phyloP scores from a whole-genome alignment of 345 rosid genomes.

The Alliaria petiolata region DNA sequence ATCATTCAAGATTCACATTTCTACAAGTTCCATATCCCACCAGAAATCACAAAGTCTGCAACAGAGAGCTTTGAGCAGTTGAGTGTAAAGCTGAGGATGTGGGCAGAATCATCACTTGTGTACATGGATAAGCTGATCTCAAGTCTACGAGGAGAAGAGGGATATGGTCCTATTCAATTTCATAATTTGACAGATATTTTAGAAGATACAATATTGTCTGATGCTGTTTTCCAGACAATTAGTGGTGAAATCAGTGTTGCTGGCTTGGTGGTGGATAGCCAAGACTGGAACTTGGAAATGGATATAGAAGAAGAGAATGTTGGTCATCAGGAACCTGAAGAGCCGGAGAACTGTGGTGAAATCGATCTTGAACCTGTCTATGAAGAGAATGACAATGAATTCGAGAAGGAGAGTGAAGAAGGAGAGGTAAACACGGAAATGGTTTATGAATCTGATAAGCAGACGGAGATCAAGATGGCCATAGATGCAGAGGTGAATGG shows the following conservation, averaged over 20 bases:
- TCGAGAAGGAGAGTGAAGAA: conserved; percentile 5
- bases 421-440: conserved; percentile 2
- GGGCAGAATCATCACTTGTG: conserved; percentile 25
- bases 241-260: conserved; percentile 19
- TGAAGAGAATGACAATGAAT: neutral
- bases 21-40: conserved; percentile 1
- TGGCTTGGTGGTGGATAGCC: conserved; percentile 7
- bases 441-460: conserved; percentile 3
- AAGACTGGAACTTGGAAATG: conserved; percentile 3
- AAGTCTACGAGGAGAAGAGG: conserved; percentile 17
- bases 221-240: conserved; percentile 23
- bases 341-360: neutral
- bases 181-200: conserved; percentile 17
- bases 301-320: conserved; percentile 5
- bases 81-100: conserved; percentile 23
- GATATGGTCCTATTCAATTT: conserved; percentile 7
- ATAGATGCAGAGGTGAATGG: conserved; percentile 4
- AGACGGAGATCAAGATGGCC: conserved; percentile 15
- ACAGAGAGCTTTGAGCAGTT: conserved; percentile 20
- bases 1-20: neutral
- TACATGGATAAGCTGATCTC: conserved; percentile 21
- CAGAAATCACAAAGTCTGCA: neutral
- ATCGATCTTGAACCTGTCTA: neutral
- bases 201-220: conserved; percentile 11
- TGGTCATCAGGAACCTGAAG: neutral